Evolutionary conservation across 2,329 filamentous ascomycete species (phyloP).

Genomic region (Chrysosporium queenslandicum): DNA sequence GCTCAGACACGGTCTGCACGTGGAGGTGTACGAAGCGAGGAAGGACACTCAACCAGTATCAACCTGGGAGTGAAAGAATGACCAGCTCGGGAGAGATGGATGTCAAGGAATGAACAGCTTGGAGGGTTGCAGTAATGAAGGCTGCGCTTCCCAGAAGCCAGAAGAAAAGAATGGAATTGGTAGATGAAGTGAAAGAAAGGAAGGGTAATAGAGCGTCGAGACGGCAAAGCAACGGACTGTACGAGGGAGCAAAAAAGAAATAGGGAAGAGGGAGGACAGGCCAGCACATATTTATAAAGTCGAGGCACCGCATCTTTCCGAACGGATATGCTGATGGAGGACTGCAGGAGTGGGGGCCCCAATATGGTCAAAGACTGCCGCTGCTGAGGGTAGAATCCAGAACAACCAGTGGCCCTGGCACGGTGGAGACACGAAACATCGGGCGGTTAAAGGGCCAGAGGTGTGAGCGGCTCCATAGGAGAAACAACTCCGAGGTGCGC

Average conservation of each 20-base stretch:
- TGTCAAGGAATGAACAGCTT: constrained; percentile 16
- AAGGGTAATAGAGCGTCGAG: constrained; percentile 16
- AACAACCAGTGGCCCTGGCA: background rate
- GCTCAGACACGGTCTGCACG: background rate
- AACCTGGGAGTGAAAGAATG: constrained; percentile 11
- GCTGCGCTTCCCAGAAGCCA: constrained; percentile 16
- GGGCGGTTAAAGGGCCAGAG: background rate
- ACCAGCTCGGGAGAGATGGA: constrained; percentile 18
- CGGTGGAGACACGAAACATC: background rate
- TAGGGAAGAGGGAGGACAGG: constrained; percentile 3
- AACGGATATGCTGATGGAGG: background rate
- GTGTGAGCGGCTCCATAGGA: background rate
- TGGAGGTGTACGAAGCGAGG: background rate
- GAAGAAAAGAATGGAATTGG: constrained; percentile 26
- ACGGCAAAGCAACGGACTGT: constrained; percentile 3
- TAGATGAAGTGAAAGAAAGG: constrained; percentile 14
- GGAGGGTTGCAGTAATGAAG: constrained; percentile 1
- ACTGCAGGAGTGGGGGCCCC: constrained; percentile 1
- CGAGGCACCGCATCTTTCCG: background rate
- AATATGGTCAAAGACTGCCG: background rate
- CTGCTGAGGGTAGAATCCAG: background rate
- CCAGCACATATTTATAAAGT: constrained; percentile 8
- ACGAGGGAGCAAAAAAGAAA: constrained; percentile 2
- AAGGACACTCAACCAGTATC: constrained; percentile 14
- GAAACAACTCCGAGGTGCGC: too few species aligned